Percentiles rank a stretch among this genome's conserved stretches.
Conservation (phyloP, 2,329 filamentous ascomycete species). For the Geosmithia flava region DNA sequence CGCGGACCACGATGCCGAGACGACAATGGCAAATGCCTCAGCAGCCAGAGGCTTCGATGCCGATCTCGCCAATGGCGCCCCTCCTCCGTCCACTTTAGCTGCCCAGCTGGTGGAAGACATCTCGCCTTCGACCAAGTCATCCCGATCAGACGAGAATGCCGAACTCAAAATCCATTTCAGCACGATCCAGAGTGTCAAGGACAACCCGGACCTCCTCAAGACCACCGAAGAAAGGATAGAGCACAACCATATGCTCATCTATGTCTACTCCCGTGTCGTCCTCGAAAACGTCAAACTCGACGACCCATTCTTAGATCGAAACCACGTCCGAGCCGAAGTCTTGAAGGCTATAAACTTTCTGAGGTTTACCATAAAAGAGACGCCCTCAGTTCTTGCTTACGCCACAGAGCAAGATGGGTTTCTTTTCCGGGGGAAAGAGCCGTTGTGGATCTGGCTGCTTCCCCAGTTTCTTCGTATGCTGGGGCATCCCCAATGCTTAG, state of each 20-base stretch:
- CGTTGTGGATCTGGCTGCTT: constrained; percentile 54
- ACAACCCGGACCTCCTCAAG: constrained; percentile 40
- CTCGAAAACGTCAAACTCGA: constrained; percentile 57
- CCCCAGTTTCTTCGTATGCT: constrained; percentile 45
- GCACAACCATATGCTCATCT: constrained; percentile 77
- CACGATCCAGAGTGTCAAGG: constrained; percentile 41
- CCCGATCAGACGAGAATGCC: constrained; percentile 53
- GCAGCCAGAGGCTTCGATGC: constrained; percentile 8
- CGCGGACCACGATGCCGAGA: constrained; percentile 10
- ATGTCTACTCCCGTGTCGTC: constrained; percentile 69
- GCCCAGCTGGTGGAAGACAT: constrained; percentile 79
- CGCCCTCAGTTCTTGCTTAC: constrained; percentile 52
- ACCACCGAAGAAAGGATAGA: constrained; percentile 53
- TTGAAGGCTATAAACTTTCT: constrained; percentile 69
- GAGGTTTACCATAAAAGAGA: constrained; percentile 60
- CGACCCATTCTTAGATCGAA: constrained; percentile 51
- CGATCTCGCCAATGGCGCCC: constrained; percentile 10
- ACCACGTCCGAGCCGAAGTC: constrained; percentile 44
- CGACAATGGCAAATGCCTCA: constrained; percentile 13
- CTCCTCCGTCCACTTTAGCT: constrained; percentile 70
- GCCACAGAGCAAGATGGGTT: constrained; percentile 25
- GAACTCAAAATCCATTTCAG: constrained; percentile 61
- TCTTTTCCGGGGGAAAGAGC: constrained; percentile 42
- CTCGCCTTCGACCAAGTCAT: constrained; percentile 48
- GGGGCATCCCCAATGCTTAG: constrained; percentile 34